Evolutionary conservation across 306 rosid species (phyloP).

Genomic region (Myrica gale): DNA sequence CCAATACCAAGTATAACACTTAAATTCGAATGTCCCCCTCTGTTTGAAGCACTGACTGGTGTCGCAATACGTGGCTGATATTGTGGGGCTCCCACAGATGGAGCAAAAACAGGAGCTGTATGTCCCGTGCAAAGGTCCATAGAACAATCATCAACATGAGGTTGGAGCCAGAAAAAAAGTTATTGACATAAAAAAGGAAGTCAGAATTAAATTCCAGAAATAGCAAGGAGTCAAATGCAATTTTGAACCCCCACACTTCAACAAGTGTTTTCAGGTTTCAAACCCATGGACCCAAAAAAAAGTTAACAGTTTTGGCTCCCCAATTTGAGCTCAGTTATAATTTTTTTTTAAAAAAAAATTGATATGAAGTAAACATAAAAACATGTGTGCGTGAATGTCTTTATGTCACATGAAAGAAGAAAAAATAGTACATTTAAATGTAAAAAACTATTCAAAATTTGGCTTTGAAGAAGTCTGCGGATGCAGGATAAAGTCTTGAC

Average conservation of each 20-base stretch:
- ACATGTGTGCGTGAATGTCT: not conserved
- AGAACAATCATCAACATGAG: not conserved
- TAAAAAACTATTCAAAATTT: not conserved
- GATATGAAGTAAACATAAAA: not conserved
- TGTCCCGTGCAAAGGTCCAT: constrained; percentile 20
- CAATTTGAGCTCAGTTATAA: not conserved
- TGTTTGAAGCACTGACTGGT: constrained; percentile 42
- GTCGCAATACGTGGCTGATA: constrained; percentile 43
- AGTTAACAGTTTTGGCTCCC: not conserved
- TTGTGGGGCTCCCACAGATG: constrained; percentile 49
- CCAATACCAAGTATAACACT: constrained; percentile 65
- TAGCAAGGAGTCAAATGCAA: not conserved
- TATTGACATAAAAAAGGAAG: not conserved
- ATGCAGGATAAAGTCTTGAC: not conserved
- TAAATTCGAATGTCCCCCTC: constrained; percentile 60
- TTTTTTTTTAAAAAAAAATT: not conserved
- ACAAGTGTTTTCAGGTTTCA: not conserved
- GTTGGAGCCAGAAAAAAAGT: not conserved
- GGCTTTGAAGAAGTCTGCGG: not conserved
- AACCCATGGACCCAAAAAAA: not conserved
- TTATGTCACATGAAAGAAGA: not conserved
- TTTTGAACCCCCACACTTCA: not conserved
- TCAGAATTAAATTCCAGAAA: not conserved
- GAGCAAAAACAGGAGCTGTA: constrained; percentile 60
- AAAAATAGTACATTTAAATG: not conserved